A percentile compares a stretch with the other conserved stretches of the same genome.
Conservation (phyloP, 1,284 basidiomycete species). For the Cryptococcus wingfieldii region DNA sequence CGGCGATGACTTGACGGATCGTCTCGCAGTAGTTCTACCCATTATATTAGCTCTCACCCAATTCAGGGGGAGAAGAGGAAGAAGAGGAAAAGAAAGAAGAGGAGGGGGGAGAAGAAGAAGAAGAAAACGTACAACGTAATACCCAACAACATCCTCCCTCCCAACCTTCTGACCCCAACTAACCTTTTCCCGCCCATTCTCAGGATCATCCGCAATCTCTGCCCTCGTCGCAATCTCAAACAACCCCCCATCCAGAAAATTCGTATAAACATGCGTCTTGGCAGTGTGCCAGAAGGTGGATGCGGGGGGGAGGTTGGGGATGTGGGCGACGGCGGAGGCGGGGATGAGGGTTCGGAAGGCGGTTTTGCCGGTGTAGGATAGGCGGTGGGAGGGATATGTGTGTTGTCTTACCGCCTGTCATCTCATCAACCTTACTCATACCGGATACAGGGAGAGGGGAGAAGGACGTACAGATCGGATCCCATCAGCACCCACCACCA, state of each 20-base stretch:
- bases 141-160: conserved; percentile 13
- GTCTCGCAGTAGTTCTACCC: conserved; percentile 18
- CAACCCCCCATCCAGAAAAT: conserved; percentile 14
- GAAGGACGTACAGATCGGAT: conserved; percentile 26
- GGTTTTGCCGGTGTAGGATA: conserved; percentile 22
- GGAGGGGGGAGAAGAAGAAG: background rate
- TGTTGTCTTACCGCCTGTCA: conserved; percentile 24
- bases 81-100: background rate
- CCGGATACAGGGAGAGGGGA: background rate
- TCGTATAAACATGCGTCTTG: conserved; percentile 20
- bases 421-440: background rate
- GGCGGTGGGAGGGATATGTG: conserved; percentile 17
- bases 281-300: conserved; percentile 21
- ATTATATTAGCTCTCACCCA: background rate
- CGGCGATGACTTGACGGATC: conserved; percentile 21
- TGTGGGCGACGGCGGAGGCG: conserved; percentile 12
- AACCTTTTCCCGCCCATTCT: conserved; percentile 16
- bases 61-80: background rate
- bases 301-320: conserved; percentile 12
- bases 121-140: conserved; percentile 17
- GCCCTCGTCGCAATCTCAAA: conserved; percentile 22
- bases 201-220: conserved; percentile 13
- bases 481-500: conserved; percentile 37
- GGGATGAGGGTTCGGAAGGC: conserved; percentile 20
- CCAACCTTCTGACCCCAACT: conserved; percentile 23